phyloP scores from a whole-genome alignment of 192 early-diverging fungal genomes.

The Mortierella antarctica region DNA sequence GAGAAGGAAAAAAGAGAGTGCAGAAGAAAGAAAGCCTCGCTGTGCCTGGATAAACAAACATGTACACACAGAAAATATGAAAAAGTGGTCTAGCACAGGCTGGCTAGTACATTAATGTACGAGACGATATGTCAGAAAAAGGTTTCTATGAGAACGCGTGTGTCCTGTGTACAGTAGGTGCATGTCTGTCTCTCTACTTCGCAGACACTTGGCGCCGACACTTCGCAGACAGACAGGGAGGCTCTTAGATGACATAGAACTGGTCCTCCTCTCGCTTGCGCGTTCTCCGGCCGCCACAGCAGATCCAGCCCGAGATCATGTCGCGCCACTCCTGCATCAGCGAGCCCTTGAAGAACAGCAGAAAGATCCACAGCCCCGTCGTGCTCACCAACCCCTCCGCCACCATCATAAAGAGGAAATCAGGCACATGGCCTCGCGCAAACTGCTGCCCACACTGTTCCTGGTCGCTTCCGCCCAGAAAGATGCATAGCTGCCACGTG shows the following conservation, averaged over 20 bases:
- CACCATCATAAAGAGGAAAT: slow-evolving; percentile 54
- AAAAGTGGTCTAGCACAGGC: too few species aligned
- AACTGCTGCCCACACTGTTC: slow-evolving; percentile 47
- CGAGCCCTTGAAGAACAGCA: slow-evolving; percentile 49
- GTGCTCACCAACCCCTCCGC: slow-evolving; percentile 52
- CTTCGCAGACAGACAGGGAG: neutral
- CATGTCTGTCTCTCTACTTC: too few species aligned
- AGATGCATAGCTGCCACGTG: slow-evolving; percentile 55
- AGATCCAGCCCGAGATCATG: slow-evolving; percentile 49
- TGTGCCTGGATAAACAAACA: too few species aligned
- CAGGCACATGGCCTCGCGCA: slow-evolving; percentile 46
- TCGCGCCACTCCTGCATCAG: slow-evolving; percentile 56
- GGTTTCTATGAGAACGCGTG: too few species aligned
- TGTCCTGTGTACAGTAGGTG: too few species aligned
- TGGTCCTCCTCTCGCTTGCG: slow-evolving; percentile 50
- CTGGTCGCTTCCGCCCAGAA: slow-evolving; percentile 18
- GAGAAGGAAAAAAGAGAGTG: too few species aligned
- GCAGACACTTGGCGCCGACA: neutral
- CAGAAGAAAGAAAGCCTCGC: too few species aligned
- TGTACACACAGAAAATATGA: too few species aligned
- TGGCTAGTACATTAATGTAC: too few species aligned
- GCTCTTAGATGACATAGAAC: slow-evolving; percentile 54
- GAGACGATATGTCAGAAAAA: too few species aligned
- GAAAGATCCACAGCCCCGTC: slow-evolving; percentile 57
- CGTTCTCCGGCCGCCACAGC: slow-evolving; percentile 12